Evolutionary conservation across 78 protist species (phyloP), one percentile per base, ranked within the genome.

Genomic region (Polysphondylium violaceum): DNA sequence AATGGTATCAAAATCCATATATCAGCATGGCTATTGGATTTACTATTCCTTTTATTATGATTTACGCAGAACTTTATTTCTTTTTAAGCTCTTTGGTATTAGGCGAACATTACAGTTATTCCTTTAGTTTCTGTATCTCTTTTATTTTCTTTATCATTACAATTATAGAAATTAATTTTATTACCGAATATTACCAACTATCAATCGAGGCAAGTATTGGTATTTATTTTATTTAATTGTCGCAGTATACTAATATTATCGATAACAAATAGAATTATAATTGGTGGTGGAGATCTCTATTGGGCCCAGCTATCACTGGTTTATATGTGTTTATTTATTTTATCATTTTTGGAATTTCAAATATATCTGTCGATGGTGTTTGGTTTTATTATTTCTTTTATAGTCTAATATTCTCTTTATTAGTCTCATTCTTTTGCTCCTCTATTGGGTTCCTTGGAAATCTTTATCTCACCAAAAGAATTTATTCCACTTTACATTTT

Each of bases 241-340:
- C 3, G 1, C 38, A 11, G 0, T 21, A 3, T 63, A 6, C 19
- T 36, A n/a, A 29, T 63, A 6, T 17, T 17, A 14, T 33, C 7
- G 7, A 7, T 1, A 64, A 31, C 35, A 50, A 53, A 16, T 50
- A 78, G 88, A 74, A 83, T 69, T 83, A 83, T 31, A 83, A 69
- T 69, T 83, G 91, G 91, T 83, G 91, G 91, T 83, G 91, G 91
- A 83, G 91, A 69, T 83, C 91, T 40, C 19, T 83, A 16, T 11
- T 83, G 21, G 79, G 91, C 40, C 91, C 91, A 58, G 12, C 77
- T 16, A 40, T 19, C 21, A 83, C 91, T 29, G 74, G 78, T 40
- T 16, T 83, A 14, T 83, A 83, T 43, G 58, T 61, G 40, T 83
- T 83, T 69, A 69, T 83, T 31, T 69, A 71, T 58, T 44, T 51